Evolutionary conservation across 2,329 filamentous ascomycete genomes (phyloP).

Genomic region (Ophiostoma ulmi): DNA sequence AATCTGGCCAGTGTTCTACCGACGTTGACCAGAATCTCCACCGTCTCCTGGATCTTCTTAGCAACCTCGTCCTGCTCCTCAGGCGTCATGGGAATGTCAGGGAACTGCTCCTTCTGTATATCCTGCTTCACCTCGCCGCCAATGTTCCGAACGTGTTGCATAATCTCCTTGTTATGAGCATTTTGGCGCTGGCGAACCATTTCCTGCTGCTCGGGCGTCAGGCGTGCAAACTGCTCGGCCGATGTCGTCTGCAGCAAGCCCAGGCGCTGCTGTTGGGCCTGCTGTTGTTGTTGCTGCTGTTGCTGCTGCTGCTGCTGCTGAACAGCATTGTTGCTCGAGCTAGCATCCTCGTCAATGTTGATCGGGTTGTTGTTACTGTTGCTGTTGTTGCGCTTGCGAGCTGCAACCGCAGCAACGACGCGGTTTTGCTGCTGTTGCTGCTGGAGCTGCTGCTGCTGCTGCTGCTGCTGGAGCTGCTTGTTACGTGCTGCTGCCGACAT

Average conservation of each 20-base stretch:
- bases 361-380: slow-evolving; percentile 15
- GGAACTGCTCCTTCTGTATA: slow-evolving; percentile 38
- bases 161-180: slow-evolving; percentile 38
- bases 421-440: slow-evolving; percentile 27
- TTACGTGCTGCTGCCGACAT: slow-evolving; percentile 17
- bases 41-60: slow-evolving; percentile 41
- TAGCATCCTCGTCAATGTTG: not conserved
- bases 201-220: slow-evolving; percentile 42
- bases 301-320: slow-evolving; percentile 20
- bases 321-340: not conserved
- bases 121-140: slow-evolving; percentile 35
- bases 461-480: slow-evolving; percentile 20
- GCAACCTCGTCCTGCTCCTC: slow-evolving; percentile 43
- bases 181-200: slow-evolving; percentile 27
- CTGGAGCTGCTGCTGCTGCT: not conserved
- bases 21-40: slow-evolving; percentile 42
- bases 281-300: slow-evolving; percentile 25
- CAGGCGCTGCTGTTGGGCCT: slow-evolving; percentile 28
- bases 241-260: slow-evolving; percentile 32
- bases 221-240: slow-evolving; percentile 38
- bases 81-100: slow-evolving; percentile 44
- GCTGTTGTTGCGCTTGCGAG: slow-evolving; percentile 12
- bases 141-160: slow-evolving; percentile 33
- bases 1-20: slow-evolving; percentile 40
- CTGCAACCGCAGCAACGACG: slow-evolving; percentile 21